Evolutionary conservation across 163 green algal species (phyloP).

Genomic region (Chlamydomonas reinhardtii): DNA sequence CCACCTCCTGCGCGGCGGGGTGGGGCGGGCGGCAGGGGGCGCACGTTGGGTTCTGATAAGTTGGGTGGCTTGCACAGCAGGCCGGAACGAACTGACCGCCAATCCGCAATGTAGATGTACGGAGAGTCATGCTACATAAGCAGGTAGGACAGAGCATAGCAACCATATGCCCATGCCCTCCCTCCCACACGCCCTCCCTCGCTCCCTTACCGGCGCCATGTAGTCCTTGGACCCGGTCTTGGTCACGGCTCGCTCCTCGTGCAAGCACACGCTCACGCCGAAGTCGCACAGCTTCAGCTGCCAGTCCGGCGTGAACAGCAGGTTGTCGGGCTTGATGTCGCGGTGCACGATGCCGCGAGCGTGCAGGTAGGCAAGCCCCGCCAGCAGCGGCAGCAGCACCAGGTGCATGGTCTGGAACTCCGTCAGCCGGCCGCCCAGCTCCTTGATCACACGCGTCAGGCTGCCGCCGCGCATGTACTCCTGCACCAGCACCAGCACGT

Average conservation of each 20-base stretch:
- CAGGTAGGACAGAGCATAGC: no score
- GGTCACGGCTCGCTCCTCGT: background rate
- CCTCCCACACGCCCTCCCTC: no score
- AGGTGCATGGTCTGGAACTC: background rate
- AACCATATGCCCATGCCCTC: no score
- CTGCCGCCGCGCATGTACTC: background rate
- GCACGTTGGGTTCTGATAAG: no score
- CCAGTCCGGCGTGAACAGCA: background rate
- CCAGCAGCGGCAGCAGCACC: background rate
- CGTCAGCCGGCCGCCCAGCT: background rate
- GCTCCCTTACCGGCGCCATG: background rate
- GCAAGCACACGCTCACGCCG: background rate
- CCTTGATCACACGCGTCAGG: background rate
- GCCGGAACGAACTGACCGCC: no score
- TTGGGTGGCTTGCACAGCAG: no score
- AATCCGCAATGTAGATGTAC: no score
- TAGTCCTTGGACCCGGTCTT: background rate
- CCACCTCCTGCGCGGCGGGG: background rate
- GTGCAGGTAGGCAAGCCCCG: background rate
- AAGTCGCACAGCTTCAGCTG: background rate
- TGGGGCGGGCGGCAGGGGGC: no score
- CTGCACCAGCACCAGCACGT: background rate
- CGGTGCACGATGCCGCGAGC: background rate
- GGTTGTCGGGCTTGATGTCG: conserved; percentile 4
- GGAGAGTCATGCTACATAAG: no score